Evolutionary conservation across 2,329 filamentous ascomycete genomes (phyloP).

Genomic region (Neocatenulostroma microsporum): DNA sequence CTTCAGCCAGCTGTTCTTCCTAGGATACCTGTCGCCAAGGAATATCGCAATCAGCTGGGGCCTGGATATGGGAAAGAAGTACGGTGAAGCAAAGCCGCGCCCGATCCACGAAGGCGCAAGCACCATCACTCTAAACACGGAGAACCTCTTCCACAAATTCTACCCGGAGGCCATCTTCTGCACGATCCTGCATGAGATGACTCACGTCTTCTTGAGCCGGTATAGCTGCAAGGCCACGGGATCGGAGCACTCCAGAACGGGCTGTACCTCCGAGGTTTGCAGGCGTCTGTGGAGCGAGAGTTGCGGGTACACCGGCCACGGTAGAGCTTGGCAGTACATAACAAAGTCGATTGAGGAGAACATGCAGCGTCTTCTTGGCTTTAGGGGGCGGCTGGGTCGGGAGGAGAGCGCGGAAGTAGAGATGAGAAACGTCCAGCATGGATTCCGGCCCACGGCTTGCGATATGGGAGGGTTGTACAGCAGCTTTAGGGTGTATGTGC

Average conservation of each 20-base stretch:
- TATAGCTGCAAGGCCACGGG: neutral
- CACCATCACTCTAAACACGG: neutral
- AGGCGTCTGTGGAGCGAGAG: neutral
- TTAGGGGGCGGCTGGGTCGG: constrained; percentile 2
- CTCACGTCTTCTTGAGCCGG: neutral
- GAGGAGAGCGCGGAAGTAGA: neutral
- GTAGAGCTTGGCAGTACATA: constrained; percentile 2
- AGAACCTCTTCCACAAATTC: neutral
- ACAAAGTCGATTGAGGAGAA: neutral
- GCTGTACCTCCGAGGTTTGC: neutral
- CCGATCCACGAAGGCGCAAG: too few relatives aligned
- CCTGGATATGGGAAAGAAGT: neutral
- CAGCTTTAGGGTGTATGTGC: neutral
- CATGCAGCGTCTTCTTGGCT: neutral
- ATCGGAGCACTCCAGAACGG: too few relatives aligned
- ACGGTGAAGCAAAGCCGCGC: neutral
- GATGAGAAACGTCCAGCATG: neutral
- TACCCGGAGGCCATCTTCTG: neutral
- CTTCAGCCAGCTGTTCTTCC: constrained; percentile 1
- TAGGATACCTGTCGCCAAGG: neutral
- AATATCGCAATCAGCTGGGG: neutral
- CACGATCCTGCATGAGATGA: constrained; percentile 4
- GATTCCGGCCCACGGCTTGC: neutral
- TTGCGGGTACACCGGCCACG: neutral
- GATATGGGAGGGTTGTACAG: neutral